Conservation (phyloP, 2,329 filamentous ascomycete species). For the Aspergillus ochraceus region DNA sequence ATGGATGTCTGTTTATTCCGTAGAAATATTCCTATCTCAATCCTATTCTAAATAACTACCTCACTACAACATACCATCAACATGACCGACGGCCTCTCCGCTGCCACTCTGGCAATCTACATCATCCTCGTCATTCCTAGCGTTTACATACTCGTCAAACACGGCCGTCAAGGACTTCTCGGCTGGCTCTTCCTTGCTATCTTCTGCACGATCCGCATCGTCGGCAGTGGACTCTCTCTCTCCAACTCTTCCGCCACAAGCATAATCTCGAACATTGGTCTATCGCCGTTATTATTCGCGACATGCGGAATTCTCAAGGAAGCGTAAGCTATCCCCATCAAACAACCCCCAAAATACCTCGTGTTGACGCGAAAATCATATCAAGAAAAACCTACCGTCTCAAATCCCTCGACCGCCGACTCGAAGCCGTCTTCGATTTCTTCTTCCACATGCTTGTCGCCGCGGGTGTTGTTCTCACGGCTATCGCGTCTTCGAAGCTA, state of each 20-base stretch:
- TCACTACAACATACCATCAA: not conserved
- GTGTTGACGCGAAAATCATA: not conserved
- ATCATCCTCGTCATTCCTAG: conserved; percentile 30
- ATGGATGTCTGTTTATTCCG: not conserved
- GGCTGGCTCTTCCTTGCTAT: conserved; percentile 42
- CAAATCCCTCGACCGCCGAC: not conserved
- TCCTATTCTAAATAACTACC: too few relatives aligned
- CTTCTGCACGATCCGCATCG: conserved; percentile 41
- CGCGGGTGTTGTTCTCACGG: conserved; percentile 16
- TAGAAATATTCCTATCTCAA: too few relatives aligned
- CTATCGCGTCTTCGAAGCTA: conserved; percentile 12
- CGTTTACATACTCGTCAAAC: conserved; percentile 33
- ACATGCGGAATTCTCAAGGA: conserved; percentile 37
- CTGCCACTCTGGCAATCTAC: conserved; percentile 33
- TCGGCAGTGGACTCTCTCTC: conserved; percentile 26
- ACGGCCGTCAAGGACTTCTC: conserved; percentile 36
- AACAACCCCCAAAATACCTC: too few relatives aligned
- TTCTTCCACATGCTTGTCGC: conserved; percentile 17
- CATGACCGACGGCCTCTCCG: not conserved
- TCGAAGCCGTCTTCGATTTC: conserved; percentile 1
- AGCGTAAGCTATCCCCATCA: conserved; percentile 24
- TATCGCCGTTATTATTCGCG: conserved; percentile 38
- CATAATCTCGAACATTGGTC: conserved; percentile 40
- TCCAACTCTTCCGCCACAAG: conserved; percentile 25
- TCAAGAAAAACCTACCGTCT: conserved; percentile 14